Percentiles rank a stretch among this genome's conserved stretches.
phyloP scores from a whole-genome alignment of 2,329 filamentous ascomycete genomes.

The Neonectria magnoliae region DNA sequence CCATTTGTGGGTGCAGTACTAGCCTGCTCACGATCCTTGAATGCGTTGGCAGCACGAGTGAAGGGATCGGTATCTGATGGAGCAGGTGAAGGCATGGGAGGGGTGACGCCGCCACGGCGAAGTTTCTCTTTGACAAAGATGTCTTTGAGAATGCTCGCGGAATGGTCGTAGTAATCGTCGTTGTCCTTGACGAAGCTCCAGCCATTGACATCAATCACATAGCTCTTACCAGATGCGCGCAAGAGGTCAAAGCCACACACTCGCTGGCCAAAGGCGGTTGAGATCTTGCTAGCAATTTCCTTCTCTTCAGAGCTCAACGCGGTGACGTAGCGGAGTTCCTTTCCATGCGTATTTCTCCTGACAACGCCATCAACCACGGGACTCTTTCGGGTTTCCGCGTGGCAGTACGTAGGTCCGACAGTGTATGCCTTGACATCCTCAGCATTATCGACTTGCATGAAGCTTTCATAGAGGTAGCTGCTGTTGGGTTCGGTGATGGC shows the following conservation, averaged over 20 bases:
- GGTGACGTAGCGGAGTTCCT: constrained; percentile 96
- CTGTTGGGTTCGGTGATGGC: constrained; percentile 82
- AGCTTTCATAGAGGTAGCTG: constrained; percentile 97
- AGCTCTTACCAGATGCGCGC: constrained; percentile 88
- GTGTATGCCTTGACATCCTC: constrained; percentile 99
- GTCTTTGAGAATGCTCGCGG: constrained; percentile 83
- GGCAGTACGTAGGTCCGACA: constrained; percentile 90
- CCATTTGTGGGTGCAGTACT: constrained; percentile 30
- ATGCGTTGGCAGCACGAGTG: constrained; percentile 44
- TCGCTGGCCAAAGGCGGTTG: constrained; percentile 89
- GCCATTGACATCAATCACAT: constrained; percentile 98
- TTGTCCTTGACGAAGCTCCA: constrained; percentile 99
- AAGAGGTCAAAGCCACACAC: constrained; percentile 97
- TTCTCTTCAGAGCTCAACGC: constrained; percentile 82
- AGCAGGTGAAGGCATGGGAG: constrained; percentile 62
- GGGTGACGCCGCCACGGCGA: constrained; percentile 68
- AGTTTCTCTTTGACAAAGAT: constrained; percentile 87
- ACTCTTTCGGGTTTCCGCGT: constrained; percentile 96
- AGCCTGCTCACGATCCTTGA: constrained; percentile 53
- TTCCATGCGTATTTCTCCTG: constrained; percentile 94
- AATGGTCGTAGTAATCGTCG: constrained; percentile 96
- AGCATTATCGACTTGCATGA: constrained; percentile 94
- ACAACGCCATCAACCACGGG: constrained; percentile 97
- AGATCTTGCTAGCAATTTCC: constrained; percentile 88
- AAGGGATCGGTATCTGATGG: constrained; percentile 57